Conservation (phyloP, 257 asterid species). For the Thymus mandschuricus region DNA sequence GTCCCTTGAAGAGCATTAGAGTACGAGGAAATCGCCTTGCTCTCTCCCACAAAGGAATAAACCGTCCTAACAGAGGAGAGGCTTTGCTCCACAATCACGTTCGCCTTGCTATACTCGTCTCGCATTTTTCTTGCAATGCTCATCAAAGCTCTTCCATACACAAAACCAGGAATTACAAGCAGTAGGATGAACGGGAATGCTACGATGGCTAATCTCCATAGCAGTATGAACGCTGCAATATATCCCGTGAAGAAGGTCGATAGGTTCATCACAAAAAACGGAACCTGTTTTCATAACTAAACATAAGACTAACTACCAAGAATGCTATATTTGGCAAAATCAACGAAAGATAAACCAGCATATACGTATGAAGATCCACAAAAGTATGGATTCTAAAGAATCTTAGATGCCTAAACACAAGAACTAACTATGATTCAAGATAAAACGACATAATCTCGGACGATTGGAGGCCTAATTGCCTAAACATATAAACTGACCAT, state of each 20-base stretch:
- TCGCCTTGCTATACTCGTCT: slow-evolving; percentile 73
- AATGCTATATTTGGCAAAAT: too few species aligned
- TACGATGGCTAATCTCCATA: slow-evolving; percentile 76
- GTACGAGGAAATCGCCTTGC: too few species aligned
- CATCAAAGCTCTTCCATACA: slow-evolving; percentile 82
- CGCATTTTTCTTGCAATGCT: slow-evolving; percentile 62
- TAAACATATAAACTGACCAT: too few species aligned
- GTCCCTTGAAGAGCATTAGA: too few species aligned
- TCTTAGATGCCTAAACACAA: too few species aligned
- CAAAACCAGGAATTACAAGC: slow-evolving; percentile 82
- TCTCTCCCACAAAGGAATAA: slow-evolving; percentile 11
- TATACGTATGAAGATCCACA: too few species aligned
- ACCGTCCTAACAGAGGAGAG: slow-evolving; percentile 78
- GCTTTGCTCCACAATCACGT: slow-evolving; percentile 73
- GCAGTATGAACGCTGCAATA: slow-evolving; percentile 62
- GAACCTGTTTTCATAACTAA: slow-evolving; percentile 45
- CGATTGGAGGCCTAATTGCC: background rate
- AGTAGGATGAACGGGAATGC: slow-evolving; percentile 72
- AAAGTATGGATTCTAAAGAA: too few species aligned
- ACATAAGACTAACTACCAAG: too few species aligned
- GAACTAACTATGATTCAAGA: too few species aligned
- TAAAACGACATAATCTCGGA: background rate
- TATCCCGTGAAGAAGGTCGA: slow-evolving; percentile 66
- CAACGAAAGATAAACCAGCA: too few species aligned
- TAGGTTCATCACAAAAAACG: slow-evolving; percentile 73